Evolutionary conservation across 352 stramenopile genomes (phyloP), one percentile per base, ranked within the genome.

Genomic region (Phytophthora europaea): DNA sequence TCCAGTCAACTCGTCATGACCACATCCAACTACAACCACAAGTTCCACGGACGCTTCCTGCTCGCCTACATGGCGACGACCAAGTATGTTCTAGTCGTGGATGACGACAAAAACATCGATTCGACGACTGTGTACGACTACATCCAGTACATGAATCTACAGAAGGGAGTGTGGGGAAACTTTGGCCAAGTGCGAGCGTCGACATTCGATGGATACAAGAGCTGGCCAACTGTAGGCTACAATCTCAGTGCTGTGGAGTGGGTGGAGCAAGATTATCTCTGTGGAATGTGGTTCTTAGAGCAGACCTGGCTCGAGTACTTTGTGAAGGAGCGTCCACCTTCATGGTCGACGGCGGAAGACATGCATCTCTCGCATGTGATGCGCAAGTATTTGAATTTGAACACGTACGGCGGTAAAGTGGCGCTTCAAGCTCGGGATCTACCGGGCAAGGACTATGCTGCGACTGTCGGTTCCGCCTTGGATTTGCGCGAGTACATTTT

Each of bases 41-140:
- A 50, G 18, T 50, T 50, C 43, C 43, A 50, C 43, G 43, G 43
- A 50, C 43, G 43, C 43, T 50, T 50, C 18, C 43, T 50, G 43
- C 8, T 50, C 4, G 43, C 43, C 16, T 50, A 50, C 43, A 50
- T 50, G 43, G 43, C 43, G 43, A 50, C 16, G 16, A 50, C 43
- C 43, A 50, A 50, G 43, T 50, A 50, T 7, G 43, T 50, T 13
- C 18, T 50, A 18, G 18, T 50, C 43, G 43, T 50, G 43, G 43
- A 50, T 16, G 43, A 50, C 43, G 43, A 50, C 18, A n/a, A 16
- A 7, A 45, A 45, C 38, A 45, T 45, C 38, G 38, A 45, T 45
- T 45, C 38, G 2, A 45, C 38, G 38, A 45, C 38, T 45, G 38
- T 45, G 38, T 45, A 45, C 38, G 38, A 45, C 38, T 45, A 45